These are phyloP conservation scores for Diversispora epigaea DNA, from an alignment of 192 early-diverging fungal genomes.

Conservation along the genomic window DNA sequence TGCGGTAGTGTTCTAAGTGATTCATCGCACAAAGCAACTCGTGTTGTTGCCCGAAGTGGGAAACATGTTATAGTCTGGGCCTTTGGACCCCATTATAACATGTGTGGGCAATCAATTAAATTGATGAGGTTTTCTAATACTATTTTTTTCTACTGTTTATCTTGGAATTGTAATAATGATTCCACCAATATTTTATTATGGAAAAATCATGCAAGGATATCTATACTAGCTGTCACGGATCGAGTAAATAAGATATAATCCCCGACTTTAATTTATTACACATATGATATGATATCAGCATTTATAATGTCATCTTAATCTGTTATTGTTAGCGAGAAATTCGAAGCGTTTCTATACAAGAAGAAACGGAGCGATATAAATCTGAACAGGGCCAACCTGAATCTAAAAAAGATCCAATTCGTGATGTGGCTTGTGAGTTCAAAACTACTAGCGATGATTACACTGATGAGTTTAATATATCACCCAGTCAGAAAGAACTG, in stretches of 20 bases:
- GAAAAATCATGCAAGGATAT: neutral
- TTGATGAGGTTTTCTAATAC: too few species aligned
- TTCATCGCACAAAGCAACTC: constrained; percentile 14
- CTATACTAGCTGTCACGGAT: neutral
- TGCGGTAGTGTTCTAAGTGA: constrained; percentile 20
- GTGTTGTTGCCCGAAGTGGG: constrained; percentile 17
- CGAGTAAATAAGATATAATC: neutral
- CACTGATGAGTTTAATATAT: too few species aligned
- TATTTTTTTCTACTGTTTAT: neutral
- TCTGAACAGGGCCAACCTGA: neutral
- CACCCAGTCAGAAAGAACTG: neutral
- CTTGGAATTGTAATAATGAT: constrained; percentile 3
- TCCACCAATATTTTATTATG: neutral
- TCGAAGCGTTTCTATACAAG: neutral
- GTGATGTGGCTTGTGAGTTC: too few species aligned
- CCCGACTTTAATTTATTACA: neutral
- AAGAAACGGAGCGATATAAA: constrained; percentile 2
- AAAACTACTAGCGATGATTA: too few species aligned
- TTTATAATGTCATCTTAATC: neutral
- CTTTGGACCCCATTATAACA: constrained; percentile 3
- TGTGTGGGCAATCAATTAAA: neutral
- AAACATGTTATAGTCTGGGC: too few species aligned
- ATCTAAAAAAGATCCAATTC: too few species aligned
- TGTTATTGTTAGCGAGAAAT: constrained; percentile 8
- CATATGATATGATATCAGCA: neutral